Base-by-base conservation (phyloP, 2,329 filamentous ascomycete genomes). In the Cercospora zeina region DNA sequence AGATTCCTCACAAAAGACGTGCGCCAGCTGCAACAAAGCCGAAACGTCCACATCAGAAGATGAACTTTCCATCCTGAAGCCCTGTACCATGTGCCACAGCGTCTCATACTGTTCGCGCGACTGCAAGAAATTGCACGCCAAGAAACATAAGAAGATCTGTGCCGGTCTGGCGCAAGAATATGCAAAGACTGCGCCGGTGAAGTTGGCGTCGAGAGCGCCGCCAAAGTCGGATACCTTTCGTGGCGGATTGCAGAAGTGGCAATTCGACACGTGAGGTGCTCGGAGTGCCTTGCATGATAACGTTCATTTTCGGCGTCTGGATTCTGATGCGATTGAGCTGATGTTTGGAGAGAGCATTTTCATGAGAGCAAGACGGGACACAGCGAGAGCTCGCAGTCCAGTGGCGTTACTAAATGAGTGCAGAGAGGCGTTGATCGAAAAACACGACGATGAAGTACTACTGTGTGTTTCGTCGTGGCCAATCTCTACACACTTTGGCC, bases 111-210 rank as follows among this genome's bases (percentile, higher is more conserved):
- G 77, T 67, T 73, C 70, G 7, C 75, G 76, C 21, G 75, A 78
- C 31, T 78, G 76, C 68, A 75, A 76, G 60, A 78, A 77, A 65
- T 72, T 73, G 21, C 67, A 74, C 36, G 70, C 72, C 64, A 77
- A 77, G 60, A 65, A 70, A 45, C 76, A 78, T 67, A 78, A 78
- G 70, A 77, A 77, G 62, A 70, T 72, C 34, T 78, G 76, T 64
- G 72, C 75, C 5, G 65, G 65, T 2, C 66, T 75, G 19, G 76
- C 76, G 11, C 76, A 78, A 61, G 75, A 75, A 64, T 77, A 77
- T 37, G 69, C 72, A 9, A 75, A 76, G 58, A 69, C 68, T 45
- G 71, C 75, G 54, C 73, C 74, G 42, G 71, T 76, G n/a, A 78
- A 76, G 65, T 74, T 77, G 73, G 76, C 75, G 19, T 73, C 69